Conservation (phyloP, 1,284 basidiomycete genomes). For the Puccinia triticina region DNA sequence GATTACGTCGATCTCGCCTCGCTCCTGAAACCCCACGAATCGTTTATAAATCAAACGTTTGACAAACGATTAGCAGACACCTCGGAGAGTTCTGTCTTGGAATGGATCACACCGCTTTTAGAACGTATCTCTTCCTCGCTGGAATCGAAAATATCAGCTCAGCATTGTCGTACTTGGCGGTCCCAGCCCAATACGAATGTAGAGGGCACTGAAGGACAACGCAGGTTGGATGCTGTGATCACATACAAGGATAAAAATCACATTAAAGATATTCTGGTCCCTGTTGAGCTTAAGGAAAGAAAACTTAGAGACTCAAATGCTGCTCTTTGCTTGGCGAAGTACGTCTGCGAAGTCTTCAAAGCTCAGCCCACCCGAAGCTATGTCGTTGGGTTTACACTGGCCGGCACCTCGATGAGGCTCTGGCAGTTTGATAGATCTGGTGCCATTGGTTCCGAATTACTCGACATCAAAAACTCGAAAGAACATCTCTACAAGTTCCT, state of each 20-base stretch:
- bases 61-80: background rate
- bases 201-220: background rate
- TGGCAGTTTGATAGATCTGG: slow-evolving; percentile 15
- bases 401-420: background rate
- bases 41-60: background rate
- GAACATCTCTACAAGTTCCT: background rate
- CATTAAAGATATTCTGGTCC: too few relatives aligned
- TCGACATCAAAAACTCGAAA: background rate
- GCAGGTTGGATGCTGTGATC: background rate
- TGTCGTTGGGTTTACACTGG: slow-evolving; percentile 6
- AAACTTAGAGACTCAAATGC: background rate
- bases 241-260: background rate
- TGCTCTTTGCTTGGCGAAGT: background rate
- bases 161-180: slow-evolving; percentile 11
- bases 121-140: background rate
- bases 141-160: background rate
- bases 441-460: slow-evolving; percentile 1
- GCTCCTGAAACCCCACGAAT: background rate
- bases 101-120: slow-evolving; percentile 18
- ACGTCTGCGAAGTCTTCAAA: background rate
- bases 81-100: background rate
- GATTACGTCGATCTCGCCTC: background rate
- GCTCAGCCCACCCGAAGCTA: slow-evolving; percentile 16
- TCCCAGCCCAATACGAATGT: background rate
- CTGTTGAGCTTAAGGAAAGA: background rate